Evolutionary conservation across 805 yeast genomes (phyloP), one percentile per base, ranked within the genome.

Genomic region (Ogataea populi-albae): DNA sequence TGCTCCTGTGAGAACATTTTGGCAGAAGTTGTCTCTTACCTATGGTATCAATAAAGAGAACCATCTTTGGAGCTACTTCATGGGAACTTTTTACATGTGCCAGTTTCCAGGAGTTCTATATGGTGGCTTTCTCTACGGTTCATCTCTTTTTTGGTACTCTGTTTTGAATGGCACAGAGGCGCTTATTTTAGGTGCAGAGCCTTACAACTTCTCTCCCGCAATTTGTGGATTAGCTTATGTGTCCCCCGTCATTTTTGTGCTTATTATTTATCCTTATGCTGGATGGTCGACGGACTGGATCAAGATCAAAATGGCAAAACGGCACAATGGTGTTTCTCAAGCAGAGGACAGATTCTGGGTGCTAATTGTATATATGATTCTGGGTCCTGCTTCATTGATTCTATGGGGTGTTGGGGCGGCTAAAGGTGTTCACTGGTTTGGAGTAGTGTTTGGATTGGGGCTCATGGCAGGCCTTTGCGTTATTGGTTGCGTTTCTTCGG

Each of bases 321-420:
- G 67, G 26, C 69, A 71, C 47, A 60, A 64, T 21, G 83, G 84
- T 29, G 35, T 69, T 3, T 68, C 79, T 3, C 69, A 69, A 34
- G 77, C 84, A 0, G 84, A 79, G 48, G 75, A 71, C 45, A 61
- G 84, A 43, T 60, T 77, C 12, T 76, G 79, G 77, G 68, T 71
- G 11, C 46, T 74, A 44, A 37, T 60, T 3, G 54, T 69, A 5
- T 73, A 71, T 41, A 61, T 65, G 50, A 57, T 79, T 23, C 46
- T 78, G 6, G 75, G 77, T 4, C 79, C 80, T 1, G 65, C 67
- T 0, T 76, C 82, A 0, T 59, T 77, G 38, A 67, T 78, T 41
- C 61, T 81, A 11, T 77, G 81, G 70, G 86, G 86, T 31, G 70
- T 78, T 28, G 85, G 83, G 8, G 79, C 84, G 0, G 69, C 70